These are phyloP conservation scores for Mangifera indica DNA, from an alignment of 345 rosid genomes.

Conservation along the genomic window DNA sequence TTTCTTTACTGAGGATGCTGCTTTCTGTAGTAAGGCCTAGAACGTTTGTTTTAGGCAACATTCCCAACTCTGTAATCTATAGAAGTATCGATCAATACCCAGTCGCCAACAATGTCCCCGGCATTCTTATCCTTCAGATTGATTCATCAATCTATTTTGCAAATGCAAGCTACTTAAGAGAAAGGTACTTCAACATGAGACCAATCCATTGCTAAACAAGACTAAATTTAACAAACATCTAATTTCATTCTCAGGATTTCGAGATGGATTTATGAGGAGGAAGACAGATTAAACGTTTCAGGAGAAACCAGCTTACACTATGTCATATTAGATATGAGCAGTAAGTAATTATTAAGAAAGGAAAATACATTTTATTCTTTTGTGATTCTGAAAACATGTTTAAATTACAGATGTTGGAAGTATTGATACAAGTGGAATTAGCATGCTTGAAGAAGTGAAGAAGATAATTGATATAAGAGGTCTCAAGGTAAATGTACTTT, in stretches of 20 bases:
- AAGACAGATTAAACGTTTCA: conserved; percentile 54
- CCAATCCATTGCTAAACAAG: not conserved
- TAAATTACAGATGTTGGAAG: conserved; percentile 62
- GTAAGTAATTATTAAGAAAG: conserved; percentile 31
- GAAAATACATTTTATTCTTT: not conserved
- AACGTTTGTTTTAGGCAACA: conserved; percentile 66
- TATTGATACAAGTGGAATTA: conserved; percentile 92
- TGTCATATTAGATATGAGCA: conserved; percentile 74
- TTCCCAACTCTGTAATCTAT: conserved; percentile 73
- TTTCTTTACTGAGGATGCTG: conserved; percentile 70
- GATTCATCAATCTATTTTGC: conserved; percentile 84
- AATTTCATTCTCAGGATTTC: conserved; percentile 47
- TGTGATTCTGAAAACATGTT: not conserved
- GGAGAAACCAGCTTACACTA: conserved; percentile 66
- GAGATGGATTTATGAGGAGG: conserved; percentile 89
- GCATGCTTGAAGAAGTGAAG: conserved; percentile 85
- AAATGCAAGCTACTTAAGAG: conserved; percentile 88
- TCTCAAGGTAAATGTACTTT: conserved; percentile 51
- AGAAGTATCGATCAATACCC: conserved; percentile 86
- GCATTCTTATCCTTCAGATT: conserved; percentile 80
- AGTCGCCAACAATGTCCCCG: conserved; percentile 53
- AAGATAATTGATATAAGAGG: conserved; percentile 51
- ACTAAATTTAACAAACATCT: not conserved
- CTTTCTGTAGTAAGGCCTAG: conserved; percentile 79
- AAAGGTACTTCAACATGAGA: conserved; percentile 44